Evolutionary conservation across 306 rosid genomes (phyloP).

Genomic region (Sindora glabra): DNA sequence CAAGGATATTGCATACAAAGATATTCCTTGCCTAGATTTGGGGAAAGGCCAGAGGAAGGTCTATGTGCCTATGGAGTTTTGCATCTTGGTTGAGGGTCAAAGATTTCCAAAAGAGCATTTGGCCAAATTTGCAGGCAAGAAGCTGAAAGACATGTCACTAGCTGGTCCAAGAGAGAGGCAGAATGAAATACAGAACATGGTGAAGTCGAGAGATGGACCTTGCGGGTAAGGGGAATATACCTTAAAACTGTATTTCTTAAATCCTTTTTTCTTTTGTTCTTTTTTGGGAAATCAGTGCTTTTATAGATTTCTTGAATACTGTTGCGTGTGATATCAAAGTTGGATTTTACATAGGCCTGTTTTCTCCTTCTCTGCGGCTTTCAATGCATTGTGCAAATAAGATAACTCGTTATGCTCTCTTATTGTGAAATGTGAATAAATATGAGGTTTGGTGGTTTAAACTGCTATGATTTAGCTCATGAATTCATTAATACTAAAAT

Average conservation of each 20-base stretch:
- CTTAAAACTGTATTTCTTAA: neutral
- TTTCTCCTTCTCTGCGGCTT: no score
- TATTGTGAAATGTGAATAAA: no score
- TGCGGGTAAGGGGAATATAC: slow-evolving; percentile 44
- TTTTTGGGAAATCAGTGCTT: neutral
- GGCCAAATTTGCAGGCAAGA: slow-evolving; percentile 21
- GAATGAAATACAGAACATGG: slow-evolving; percentile 38
- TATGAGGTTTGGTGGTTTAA: no score
- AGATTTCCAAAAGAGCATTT: slow-evolving; percentile 55
- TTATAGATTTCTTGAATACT: no score
- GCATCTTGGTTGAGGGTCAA: slow-evolving; percentile 64
- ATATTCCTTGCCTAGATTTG: slow-evolving; percentile 71
- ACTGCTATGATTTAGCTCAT: no score
- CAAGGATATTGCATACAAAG: slow-evolving; percentile 32
- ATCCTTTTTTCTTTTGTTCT: no score
- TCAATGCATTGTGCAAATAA: no score
- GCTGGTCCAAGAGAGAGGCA: slow-evolving; percentile 30
- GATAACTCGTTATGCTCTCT: no score
- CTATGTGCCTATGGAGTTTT: slow-evolving; percentile 71
- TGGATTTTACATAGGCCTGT: no score
- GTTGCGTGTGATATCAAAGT: no score
- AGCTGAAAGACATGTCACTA: slow-evolving; percentile 41
- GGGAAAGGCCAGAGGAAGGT: slow-evolving; percentile 44
- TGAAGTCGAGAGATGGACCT: slow-evolving; percentile 57
- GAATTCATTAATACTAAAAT: no score